Percentiles rank a stretch among this genome's conserved stretches.
These are phyloP conservation scores for Pleurotus tuber-regium DNA, from an alignment of 768 basidiomycete species.

Conservation along the genomic window DNA sequence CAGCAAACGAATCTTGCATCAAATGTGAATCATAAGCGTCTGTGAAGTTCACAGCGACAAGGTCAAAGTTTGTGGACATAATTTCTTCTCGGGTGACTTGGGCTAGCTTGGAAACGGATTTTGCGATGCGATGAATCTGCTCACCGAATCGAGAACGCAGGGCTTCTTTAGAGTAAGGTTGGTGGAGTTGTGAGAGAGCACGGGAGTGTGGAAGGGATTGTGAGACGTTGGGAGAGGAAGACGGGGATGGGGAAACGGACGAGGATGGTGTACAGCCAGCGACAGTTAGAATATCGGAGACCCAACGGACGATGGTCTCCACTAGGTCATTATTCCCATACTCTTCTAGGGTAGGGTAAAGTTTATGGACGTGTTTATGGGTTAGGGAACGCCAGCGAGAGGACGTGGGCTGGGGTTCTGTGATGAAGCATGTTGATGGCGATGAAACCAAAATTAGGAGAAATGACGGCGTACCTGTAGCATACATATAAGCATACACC, in stretches of 20 bases:
- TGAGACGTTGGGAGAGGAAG: conserved; percentile 22
- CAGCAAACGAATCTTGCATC: conserved; percentile 51
- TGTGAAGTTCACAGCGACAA: conserved; percentile 58
- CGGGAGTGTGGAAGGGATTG: conserved; percentile 12
- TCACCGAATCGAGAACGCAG: conserved; percentile 51
- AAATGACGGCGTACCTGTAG: conserved; percentile 38
- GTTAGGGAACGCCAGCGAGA: conserved; percentile 77
- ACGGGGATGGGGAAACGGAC: conserved; percentile 30
- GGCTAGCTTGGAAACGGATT: conserved; percentile 60
- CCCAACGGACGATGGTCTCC: conserved; percentile 75
- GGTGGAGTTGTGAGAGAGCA: conserved; percentile 1
- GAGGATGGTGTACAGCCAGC: conserved; percentile 54
- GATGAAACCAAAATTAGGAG: too few species aligned
- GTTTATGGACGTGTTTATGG: conserved; percentile 62
- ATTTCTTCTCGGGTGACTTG: conserved; percentile 70
- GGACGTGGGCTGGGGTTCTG: conserved; percentile 76
- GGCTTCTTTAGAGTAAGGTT: conserved; percentile 21
- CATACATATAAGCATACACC: conserved; percentile 57
- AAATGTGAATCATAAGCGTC: conserved; percentile 38
- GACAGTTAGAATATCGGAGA: conserved; percentile 61
- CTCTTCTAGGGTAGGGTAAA: conserved; percentile 65
- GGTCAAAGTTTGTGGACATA: conserved; percentile 74
- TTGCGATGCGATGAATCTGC: conserved; percentile 66
- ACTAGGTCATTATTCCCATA: conserved; percentile 69
- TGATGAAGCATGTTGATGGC: background rate